Percentiles rank a stretch among this genome's conserved stretches.
phyloP scores from a whole-genome alignment of 225 moss, liverwort and hornwort species.

The Lunularia cruciata region DNA sequence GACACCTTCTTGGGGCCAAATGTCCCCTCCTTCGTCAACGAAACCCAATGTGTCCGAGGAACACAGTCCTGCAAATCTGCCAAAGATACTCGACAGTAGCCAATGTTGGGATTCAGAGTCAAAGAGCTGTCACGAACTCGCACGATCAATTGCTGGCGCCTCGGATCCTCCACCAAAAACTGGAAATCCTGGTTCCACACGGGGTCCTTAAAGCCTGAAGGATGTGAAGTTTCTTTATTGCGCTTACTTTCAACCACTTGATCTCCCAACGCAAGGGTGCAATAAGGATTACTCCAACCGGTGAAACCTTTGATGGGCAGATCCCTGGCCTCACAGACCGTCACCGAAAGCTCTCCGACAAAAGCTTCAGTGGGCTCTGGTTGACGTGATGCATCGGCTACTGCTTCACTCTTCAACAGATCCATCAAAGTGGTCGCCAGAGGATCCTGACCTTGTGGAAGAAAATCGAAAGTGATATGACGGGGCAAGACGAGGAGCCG shows the following conservation, averaged over 20 bases:
- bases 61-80: constrained; percentile 92
- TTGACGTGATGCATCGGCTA: constrained; percentile 65
- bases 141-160: constrained; percentile 69
- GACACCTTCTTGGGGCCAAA: constrained; percentile 76
- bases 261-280: constrained; percentile 79
- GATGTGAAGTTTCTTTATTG: constrained; percentile 91
- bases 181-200: constrained; percentile 97
- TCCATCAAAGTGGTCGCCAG: constrained; percentile 82
- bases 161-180: constrained; percentile 78
- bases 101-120: constrained; percentile 87
- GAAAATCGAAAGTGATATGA: constrained; percentile 95
- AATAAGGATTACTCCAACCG: constrained; percentile 96
- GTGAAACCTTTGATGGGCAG: constrained; percentile 77
- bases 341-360: constrained; percentile 88
- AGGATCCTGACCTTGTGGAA: constrained; percentile 86
- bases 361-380: constrained; percentile 89
- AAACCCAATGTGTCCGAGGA: constrained; percentile 87
- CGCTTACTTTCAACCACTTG: constrained; percentile 92
- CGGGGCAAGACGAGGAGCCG: constrained; percentile 88
- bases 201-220: constrained; percentile 84
- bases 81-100: constrained; percentile 74
- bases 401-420: constrained; percentile 67
- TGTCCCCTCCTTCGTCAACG: constrained; percentile 67
- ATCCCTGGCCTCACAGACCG: constrained; percentile 82
- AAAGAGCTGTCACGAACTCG: constrained; percentile 83